These are phyloP conservation scores for Trichoderma hamatum DNA, from an alignment of 2,329 filamentous ascomycete species.

Conservation along the genomic window DNA sequence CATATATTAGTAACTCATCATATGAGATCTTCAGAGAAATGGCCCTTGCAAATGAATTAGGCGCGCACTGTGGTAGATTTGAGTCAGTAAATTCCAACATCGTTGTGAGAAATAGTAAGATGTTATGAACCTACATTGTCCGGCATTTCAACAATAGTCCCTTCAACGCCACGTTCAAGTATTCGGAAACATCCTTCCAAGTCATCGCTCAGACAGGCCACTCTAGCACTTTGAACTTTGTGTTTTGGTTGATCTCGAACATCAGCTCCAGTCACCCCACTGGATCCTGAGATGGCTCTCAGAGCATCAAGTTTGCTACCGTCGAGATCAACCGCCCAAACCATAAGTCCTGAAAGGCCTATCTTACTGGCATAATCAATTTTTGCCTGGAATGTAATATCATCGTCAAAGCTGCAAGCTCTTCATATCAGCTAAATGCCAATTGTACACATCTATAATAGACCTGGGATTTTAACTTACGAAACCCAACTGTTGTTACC, in stretches of 20 bases:
- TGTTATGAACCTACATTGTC: not conserved
- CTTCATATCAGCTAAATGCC: too few species aligned
- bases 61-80: not conserved
- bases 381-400: conserved; percentile 1
- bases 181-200: conserved; percentile 5
- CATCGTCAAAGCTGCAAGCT: not conserved
- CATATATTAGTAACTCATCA: too few species aligned
- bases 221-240: conserved; percentile 1
- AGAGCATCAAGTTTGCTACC: too few species aligned
- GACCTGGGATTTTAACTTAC: not conserved
- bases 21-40: not conserved
- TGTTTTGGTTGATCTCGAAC: not conserved
- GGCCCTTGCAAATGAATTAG: not conserved
- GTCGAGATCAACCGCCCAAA: conserved; percentile 20
- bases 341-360: not conserved
- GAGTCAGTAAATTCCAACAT: not conserved
- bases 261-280: not conserved
- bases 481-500: conserved; percentile 8
- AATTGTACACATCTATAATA: too few species aligned
- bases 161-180: conserved; percentile 3
- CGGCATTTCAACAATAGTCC: conserved; percentile 20
- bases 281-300: too few species aligned
- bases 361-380: conserved; percentile 4
- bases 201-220: not conserved
- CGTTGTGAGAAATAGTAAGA: not conserved